Evolutionary conservation across 768 basidiomycete genomes (phyloP), one percentile per base, ranked within the genome.

Genomic region (Vishniacozyma victoriae): DNA sequence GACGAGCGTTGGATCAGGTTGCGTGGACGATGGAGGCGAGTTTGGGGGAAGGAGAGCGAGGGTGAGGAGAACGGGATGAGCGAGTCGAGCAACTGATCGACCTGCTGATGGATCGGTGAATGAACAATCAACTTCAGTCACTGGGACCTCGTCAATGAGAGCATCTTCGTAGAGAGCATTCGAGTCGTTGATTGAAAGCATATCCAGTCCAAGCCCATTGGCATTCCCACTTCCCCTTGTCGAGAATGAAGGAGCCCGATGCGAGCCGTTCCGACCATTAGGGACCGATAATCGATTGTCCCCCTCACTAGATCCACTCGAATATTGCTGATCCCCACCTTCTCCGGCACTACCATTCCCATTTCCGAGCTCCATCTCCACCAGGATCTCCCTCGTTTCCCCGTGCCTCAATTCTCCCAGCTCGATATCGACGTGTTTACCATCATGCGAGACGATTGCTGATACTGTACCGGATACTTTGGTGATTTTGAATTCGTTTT

Each of bases 111-210:
- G 93, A 71, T 97, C 93, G 68, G 83, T 88, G 80, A 90, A 97
- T 24, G 87, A 83, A 6, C 91, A 91, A 55, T 96, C 92, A 13
- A 96, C 87, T 70, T 97, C 92, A 41, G 93, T 81, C 9, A 96
- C 87, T 1, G 93, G 95, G 9, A 95, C 86, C 63, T 99, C 95
- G 64, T 99, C 95, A 38, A 95, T 91, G 86, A 96, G 87, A 38
- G 85, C 78, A 56, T 91, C 89, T 26, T 89, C 88, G 50, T 88
- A 86, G 42, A 82, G 79, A 57, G 90, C 62, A 23, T 69, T 67
- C 16, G 62, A 26, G 20, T 66, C 53, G 20, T 35, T 29, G 2
- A 61, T 44, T 12, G 55, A 51, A 4, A 64, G 42, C 3, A 38
- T 61, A 24, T 64, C 62, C 11, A 67, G 33, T 5, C 61, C 59